Base-by-base conservation (phyloP, 768 basidiomycete species). In the Leccinum longicurvipes region DNA sequence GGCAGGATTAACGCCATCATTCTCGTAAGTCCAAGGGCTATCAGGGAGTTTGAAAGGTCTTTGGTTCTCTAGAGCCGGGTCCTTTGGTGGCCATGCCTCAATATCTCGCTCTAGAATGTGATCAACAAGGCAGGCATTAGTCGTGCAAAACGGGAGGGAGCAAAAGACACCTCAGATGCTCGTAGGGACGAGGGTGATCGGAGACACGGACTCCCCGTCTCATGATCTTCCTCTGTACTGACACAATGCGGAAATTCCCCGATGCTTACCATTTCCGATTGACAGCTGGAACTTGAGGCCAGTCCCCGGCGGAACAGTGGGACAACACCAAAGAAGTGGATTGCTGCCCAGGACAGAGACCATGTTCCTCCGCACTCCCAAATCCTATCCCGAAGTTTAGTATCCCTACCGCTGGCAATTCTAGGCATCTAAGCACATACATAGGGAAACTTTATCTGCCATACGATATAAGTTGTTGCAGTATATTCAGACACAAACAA, bases 381-480 rank as follows among this genome's bases (percentile, higher is more conserved):
- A 77, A 70, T 98, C 84, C 93, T 97, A 65, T 29, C 47, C 1
- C 31, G 17, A 52, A 27, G 57, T 65, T n/a, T 32, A 70, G 62
- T 31, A 41, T n/a, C 25, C 44, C 15, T n/a, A 27, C 32, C 23
- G 23, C 12, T 14, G 28, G 11, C n/a, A 49, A 29, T 10, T 19
- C 54, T 6, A 27, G 21, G 45, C 23, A 68, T n/a, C 53, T 7
- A 27, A 23, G 45, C 25, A 68, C 85, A 60, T 70, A 91, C 93
- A 70, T 98, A 98, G 52, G 96, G 97, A 67, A 94, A 98, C 70
- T 89, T 93, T 63, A 95, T 75, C 87, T 93, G 56, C 15, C 14
- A 12, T 39, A 42, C 9, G 47, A 51, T 10, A 32, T 60, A 21
- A 60, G 48, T 42, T 29, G n/a, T 47, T 39, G 36, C 4, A 58